Evolutionary conservation across 2,329 filamentous ascomycete genomes (phyloP), one percentile per base, ranked within the genome.

Genomic region (Cadophora malorum): DNA sequence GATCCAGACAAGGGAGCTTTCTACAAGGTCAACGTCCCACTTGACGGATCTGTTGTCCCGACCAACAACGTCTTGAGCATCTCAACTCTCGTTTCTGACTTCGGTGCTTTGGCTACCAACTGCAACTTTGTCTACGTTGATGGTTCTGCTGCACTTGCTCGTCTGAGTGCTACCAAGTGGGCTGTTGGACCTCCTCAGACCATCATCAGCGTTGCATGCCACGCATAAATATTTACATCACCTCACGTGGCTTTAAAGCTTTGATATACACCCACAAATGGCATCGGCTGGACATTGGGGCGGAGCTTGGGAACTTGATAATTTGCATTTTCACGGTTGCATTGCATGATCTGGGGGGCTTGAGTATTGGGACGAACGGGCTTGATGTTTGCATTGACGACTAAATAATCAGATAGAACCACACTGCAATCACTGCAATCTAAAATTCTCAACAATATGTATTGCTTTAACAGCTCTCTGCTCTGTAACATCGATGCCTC

Each of bases 1-100:
- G 70, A 72, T 33, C 71, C 72, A 53, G 49, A 25, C 50, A 28
- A 67, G 10, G 72, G 71, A n/a, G 74, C 72, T 1, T 70, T 70
- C 16, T 76, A 75, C 55, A 67, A 60, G 12, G 16, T 75, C 14
- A 68, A 21, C 52, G 69, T 76, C 14, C 71, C 73, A 1, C 68
- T 76, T 50, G 71, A 73, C 69, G 74, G 70, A 38, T 62, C 56
- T 3, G 53, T 61, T 12, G 66, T 74, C 25, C 25, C 56, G 8
- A 75, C 72, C 5, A 72, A 75, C 41, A 76, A 76, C 49, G 71
- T 63, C 10, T 71, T 76, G 41, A 71, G 67, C 5, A 75, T 76
- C 69, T 74, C 72, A 0, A 73, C 72, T 21, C 63, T 76, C 16
- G 67, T 71, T 6, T 69, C 72, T 0, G 64, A 53, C 33, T 75